Percentiles rank a stretch among this genome's conserved stretches.
phyloP scores from a whole-genome alignment of 2,329 filamentous ascomycete species.

The Ophiobolus disseminans region DNA sequence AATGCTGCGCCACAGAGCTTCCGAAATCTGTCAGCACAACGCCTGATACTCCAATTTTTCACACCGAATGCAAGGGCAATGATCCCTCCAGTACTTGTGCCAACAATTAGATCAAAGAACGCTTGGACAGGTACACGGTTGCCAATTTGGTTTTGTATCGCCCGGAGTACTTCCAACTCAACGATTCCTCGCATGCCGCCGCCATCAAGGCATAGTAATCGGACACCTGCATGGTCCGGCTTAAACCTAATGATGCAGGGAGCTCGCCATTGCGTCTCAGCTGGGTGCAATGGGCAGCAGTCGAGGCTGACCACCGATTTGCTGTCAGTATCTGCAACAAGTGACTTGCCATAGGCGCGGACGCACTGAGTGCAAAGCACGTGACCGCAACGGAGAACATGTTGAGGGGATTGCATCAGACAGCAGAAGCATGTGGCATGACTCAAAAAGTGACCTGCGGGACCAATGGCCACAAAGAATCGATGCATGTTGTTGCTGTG shows the following conservation, averaged over 20 bases:
- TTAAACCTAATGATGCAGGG: slow-evolving; percentile 38
- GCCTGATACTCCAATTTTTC: slow-evolving; percentile 48
- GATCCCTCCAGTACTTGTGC: slow-evolving; percentile 51
- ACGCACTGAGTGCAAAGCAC: slow-evolving; percentile 55
- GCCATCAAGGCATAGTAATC: slow-evolving; percentile 14
- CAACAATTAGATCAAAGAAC: slow-evolving; percentile 55
- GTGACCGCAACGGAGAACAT: slow-evolving; percentile 56
- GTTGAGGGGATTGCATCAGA: slow-evolving; percentile 53
- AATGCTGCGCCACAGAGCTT: slow-evolving; percentile 52
- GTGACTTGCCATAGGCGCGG: slow-evolving; percentile 37
- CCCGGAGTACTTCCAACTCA: slow-evolving; percentile 54
- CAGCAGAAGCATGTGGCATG: slow-evolving; percentile 58
- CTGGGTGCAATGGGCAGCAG: slow-evolving; percentile 28
- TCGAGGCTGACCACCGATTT: background rate
- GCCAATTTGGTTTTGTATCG: no score
- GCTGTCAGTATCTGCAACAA: background rate
- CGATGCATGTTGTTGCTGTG: slow-evolving; percentile 42
- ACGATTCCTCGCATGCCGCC: slow-evolving; percentile 30
- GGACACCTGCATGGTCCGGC: slow-evolving; percentile 26
- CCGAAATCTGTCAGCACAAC: slow-evolving; percentile 47
- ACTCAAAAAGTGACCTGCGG: slow-evolving; percentile 38
- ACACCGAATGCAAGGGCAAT: slow-evolving; percentile 53
- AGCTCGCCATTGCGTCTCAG: slow-evolving; percentile 1
- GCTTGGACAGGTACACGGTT: slow-evolving; percentile 51
- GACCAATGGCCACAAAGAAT: slow-evolving; percentile 20